Conservation (phyloP, 371 early-diverging fungal genomes). For the Saksenaea oblongispora region DNA sequence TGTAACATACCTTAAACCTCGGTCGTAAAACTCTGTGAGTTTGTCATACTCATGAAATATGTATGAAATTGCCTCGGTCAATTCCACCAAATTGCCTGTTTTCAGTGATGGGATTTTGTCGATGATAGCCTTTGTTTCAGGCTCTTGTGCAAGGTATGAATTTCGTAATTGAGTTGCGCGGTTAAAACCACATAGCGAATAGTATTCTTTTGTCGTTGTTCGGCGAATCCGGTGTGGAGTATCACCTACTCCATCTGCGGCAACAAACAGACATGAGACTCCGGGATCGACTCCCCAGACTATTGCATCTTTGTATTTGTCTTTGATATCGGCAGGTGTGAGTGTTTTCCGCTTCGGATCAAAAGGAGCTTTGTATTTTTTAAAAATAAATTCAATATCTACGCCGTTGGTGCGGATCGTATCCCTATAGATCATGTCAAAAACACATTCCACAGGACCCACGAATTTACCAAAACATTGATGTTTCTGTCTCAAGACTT, state of each 20-base stretch:
- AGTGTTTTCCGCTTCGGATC: neutral
- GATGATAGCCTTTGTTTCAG: neutral
- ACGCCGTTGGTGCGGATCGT: neutral
- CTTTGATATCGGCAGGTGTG: neutral
- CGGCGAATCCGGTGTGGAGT: neutral
- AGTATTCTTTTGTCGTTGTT: neutral
- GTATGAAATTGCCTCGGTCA: neutral
- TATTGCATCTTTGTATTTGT: neutral
- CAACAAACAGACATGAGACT: neutral
- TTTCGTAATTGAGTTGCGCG: neutral
- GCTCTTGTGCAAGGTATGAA: neutral
- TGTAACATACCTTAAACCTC: neutral
- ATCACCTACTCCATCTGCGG: neutral
- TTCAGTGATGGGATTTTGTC: neutral
- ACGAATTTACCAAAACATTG: neutral
- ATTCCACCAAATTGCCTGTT: neutral
- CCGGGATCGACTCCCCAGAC: conserved; percentile 9
- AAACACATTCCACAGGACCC: neutral
- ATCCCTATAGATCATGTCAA: neutral
- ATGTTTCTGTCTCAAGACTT: neutral
- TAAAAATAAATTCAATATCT: neutral
- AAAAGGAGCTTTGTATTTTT: neutral
- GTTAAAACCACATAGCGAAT: conserved; percentile 4
- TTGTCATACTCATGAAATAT: neutral
- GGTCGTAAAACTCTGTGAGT: neutral